Evolutionary conservation across 106 monocot genomes (phyloP).

Genomic region (Cymbidium sinense): DNA sequence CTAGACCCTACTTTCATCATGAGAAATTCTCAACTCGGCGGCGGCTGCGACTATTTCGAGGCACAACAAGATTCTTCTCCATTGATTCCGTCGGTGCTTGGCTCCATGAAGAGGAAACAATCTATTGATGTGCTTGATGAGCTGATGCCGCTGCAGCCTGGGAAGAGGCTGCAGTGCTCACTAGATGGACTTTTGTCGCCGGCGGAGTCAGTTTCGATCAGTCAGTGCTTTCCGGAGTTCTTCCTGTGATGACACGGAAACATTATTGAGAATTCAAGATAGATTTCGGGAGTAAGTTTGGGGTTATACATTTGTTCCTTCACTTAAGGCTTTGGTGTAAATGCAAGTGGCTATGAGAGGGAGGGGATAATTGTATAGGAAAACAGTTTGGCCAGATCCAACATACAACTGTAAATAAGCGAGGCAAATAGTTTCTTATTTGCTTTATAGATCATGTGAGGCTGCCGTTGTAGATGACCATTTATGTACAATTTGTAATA

Average conservation of each 20-base stretch:
- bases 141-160: slow-evolving; percentile 5
- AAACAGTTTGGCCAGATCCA: background rate
- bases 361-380: no score
- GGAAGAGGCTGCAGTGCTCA: slow-evolving; percentile 5
- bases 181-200: background rate
- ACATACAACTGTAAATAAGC: background rate
- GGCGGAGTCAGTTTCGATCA: background rate
- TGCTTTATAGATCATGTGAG: no score
- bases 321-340: no score
- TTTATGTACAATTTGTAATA: no score
- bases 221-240: slow-evolving; percentile 2
- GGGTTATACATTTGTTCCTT: background rate
- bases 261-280: background rate
- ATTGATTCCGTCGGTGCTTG: background rate
- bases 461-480: no score
- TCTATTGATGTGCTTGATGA: background rate
- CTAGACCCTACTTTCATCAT: background rate
- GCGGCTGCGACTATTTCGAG: background rate
- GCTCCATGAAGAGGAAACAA: slow-evolving; percentile 1
- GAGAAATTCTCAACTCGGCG: background rate
- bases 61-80: no score
- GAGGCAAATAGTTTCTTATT: no score
- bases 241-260: background rate
- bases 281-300: background rate
- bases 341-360: no score